Evolutionary conservation across 805 yeast genomes (phyloP).

Genomic region (Blastobotrys muscicola): DNA sequence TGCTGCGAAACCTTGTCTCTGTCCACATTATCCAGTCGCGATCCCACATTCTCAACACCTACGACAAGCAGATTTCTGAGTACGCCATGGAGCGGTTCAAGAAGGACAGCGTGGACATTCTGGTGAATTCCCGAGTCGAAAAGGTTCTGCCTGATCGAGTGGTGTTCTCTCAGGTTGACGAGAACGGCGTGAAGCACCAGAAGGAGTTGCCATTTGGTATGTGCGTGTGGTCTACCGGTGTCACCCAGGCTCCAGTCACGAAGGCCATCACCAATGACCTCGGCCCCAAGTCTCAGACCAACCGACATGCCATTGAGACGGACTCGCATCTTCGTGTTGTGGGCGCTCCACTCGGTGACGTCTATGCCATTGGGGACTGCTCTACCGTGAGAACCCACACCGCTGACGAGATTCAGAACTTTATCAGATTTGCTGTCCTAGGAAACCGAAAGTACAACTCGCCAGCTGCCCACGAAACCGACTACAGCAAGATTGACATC

Average conservation of each 20-base stretch:
- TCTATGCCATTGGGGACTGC: slow-evolving; percentile 67
- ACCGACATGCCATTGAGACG: slow-evolving; percentile 65
- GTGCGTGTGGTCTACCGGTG: slow-evolving; percentile 72
- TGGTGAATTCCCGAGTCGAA: slow-evolving; percentile 55
- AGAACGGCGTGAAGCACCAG: slow-evolving; percentile 23
- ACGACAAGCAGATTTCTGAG: slow-evolving; percentile 53
- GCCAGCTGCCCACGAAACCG: slow-evolving; percentile 21
- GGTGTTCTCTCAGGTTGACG: slow-evolving; percentile 42
- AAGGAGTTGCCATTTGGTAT: slow-evolving; percentile 56
- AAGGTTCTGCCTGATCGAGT: slow-evolving; percentile 49
- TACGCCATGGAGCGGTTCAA: slow-evolving; percentile 57
- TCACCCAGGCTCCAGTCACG: slow-evolving; percentile 55
- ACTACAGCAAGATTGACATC: slow-evolving; percentile 40
- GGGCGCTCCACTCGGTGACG: slow-evolving; percentile 60
- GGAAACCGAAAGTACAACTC: slow-evolving; percentile 12
- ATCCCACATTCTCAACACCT: slow-evolving; percentile 57
- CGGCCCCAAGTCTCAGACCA: slow-evolving; percentile 38
- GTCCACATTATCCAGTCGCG: slow-evolving; percentile 64
- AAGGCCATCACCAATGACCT: slow-evolving; percentile 43
- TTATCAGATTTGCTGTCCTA: slow-evolving; percentile 28
- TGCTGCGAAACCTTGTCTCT: slow-evolving; percentile 51
- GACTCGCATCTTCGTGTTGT: slow-evolving; percentile 62
- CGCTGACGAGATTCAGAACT: slow-evolving; percentile 45
- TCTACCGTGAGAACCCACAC: slow-evolving; percentile 54
- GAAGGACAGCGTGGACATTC: slow-evolving; percentile 52